Evolutionary conservation across 257 asterid genomes (phyloP).

Genomic region (Solanum chaucha): DNA sequence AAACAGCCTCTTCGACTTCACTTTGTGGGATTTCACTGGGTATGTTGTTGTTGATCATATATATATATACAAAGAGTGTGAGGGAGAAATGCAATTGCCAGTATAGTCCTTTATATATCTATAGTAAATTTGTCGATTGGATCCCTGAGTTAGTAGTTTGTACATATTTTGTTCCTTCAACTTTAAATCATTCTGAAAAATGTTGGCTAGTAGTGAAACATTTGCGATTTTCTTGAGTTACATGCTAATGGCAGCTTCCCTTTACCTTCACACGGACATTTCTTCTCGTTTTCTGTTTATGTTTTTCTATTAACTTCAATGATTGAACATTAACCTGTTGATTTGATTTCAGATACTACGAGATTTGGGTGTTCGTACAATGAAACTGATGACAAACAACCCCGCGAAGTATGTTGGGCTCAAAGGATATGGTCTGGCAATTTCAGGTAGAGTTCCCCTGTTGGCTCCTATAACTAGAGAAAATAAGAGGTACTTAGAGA

Average conservation of each 20-base stretch:
- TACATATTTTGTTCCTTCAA: background rate
- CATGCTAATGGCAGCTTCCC: background rate
- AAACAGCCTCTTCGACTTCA: no score
- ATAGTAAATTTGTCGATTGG: background rate
- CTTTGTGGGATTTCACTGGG: no score
- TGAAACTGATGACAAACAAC: conserved; percentile 95
- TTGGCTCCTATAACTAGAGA: conserved; percentile 70
- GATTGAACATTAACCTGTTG: background rate
- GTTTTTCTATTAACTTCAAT: background rate
- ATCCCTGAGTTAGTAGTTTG: background rate
- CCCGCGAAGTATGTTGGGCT: conserved; percentile 90
- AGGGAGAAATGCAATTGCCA: background rate
- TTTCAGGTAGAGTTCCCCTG: conserved; percentile 76
- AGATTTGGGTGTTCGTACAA: conserved; percentile 91
- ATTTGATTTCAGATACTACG: conserved; percentile 58
- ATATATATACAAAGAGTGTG: background rate
- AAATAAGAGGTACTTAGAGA: conserved; percentile 77
- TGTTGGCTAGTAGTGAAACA: background rate
- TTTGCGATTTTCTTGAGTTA: background rate
- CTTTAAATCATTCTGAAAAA: no score
- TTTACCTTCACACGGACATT: background rate
- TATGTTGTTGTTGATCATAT: no score
- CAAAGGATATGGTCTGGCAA: conserved; percentile 85
- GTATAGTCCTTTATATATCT: background rate
- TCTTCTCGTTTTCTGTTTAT: background rate